Evolutionary conservation across 1,139 yeast genomes (phyloP).

Genomic region (Blastobotrys raffinosifermentans): DNA sequence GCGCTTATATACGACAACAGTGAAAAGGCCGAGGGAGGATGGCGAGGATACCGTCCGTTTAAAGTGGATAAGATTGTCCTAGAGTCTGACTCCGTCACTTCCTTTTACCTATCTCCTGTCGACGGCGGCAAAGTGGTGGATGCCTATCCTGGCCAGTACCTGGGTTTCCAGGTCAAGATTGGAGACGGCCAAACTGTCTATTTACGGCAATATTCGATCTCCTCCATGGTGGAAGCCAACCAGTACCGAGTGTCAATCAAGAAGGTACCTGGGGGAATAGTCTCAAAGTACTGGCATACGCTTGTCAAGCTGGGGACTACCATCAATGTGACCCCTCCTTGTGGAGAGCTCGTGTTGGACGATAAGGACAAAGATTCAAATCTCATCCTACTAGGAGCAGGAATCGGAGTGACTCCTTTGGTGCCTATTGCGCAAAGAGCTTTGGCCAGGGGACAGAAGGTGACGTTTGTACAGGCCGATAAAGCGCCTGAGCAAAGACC

Average conservation of each 20-base stretch:
- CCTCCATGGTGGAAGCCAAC: constrained; percentile 31
- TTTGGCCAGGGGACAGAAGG: constrained; percentile 15
- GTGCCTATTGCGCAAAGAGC: constrained; percentile 47
- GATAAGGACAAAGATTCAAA: constrained; percentile 31
- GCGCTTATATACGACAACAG: constrained; percentile 39
- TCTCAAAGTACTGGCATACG: constrained; percentile 51
- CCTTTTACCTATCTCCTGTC: constrained; percentile 46
- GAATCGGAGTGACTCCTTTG: constrained; percentile 65
- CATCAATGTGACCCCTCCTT: constrained; percentile 52
- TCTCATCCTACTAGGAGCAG: constrained; percentile 50
- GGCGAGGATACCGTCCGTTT: constrained; percentile 55
- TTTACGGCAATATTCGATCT: constrained; percentile 49
- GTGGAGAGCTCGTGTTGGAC: constrained; percentile 47
- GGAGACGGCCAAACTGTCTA: constrained; percentile 31
- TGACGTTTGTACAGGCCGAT: constrained; percentile 23
- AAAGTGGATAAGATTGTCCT: constrained; percentile 38
- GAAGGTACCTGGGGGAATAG: constrained; percentile 42
- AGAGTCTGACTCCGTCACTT: constrained; percentile 47
- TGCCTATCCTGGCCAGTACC: constrained; percentile 56
- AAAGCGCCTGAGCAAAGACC: constrained; percentile 19
- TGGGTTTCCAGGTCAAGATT: constrained; percentile 45
- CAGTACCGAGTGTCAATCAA: constrained; percentile 52
- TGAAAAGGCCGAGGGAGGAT: constrained; percentile 35
- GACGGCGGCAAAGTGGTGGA: constrained; percentile 37
- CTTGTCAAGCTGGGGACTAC: constrained; percentile 45